Percentiles rank a stretch among this genome's conserved stretches.
phyloP scores from a whole-genome alignment of 768 basidiomycete genomes.

The Cystobasidium onofrii region DNA sequence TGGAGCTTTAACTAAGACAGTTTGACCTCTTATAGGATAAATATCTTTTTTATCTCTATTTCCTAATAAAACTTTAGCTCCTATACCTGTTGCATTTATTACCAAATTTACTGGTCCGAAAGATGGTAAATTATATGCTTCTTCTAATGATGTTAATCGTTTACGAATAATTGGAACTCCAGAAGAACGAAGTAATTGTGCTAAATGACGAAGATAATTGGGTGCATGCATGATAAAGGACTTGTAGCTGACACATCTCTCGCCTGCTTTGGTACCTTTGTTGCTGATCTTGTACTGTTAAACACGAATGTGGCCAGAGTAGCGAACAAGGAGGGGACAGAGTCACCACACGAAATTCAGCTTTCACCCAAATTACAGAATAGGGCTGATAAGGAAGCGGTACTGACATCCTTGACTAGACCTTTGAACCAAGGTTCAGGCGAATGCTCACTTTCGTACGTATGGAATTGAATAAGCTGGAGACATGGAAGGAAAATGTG shows the following conservation, averaged over 20 bases:
- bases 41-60: constrained; percentile 12
- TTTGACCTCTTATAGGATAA: constrained; percentile 34
- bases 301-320: too few species aligned
- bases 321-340: not conserved
- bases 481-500: not conserved
- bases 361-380: too few species aligned
- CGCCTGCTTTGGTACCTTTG: not conserved
- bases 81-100: constrained; percentile 30
- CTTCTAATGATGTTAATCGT: constrained; percentile 5
- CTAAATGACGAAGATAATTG: constrained; percentile 11
- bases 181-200: not conserved
- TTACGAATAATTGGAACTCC: constrained; percentile 13
- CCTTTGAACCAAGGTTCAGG: constrained; percentile 31
- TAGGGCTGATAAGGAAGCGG: not conserved
- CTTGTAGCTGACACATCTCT: constrained; percentile 8
- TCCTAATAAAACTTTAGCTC: constrained; percentile 26
- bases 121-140: constrained; percentile 11
- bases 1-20: constrained; percentile 28
- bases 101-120: constrained; percentile 13
- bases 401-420: constrained; percentile 22
- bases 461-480: constrained; percentile 23
- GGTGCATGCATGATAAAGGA: constrained; percentile 32
- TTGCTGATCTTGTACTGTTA: not conserved
- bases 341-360: too few species aligned
- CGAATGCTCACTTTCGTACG: not conserved